phyloP scores from a whole-genome alignment of 495 filamentous ascomycete genomes.

The Aspergillus kassunensis region DNA sequence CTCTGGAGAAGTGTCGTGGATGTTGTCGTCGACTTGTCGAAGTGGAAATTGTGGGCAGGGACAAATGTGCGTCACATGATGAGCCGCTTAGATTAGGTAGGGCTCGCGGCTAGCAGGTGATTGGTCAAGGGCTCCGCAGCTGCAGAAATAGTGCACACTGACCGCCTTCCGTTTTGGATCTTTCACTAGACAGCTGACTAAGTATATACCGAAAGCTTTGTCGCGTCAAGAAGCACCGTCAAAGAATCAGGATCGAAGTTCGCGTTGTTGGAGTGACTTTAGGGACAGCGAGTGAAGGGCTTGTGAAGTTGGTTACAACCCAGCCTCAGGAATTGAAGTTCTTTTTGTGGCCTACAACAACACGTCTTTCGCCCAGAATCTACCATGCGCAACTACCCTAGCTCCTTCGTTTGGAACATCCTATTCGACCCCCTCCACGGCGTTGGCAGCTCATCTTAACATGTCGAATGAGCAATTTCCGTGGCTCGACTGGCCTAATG shows the following conservation, averaged over 20 bases:
- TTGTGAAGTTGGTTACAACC: not conserved
- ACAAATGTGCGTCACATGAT: conserved; percentile 43
- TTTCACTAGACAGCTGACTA: not conserved
- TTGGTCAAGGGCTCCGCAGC: conserved; percentile 16
- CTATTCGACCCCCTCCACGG: too few species aligned
- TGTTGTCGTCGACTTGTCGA: conserved; percentile 36
- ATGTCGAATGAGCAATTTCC: conserved; percentile 6
- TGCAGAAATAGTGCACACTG: not conserved
- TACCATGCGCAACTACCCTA: not conserved
- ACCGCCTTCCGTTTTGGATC: conserved; percentile 4
- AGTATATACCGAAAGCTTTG: not conserved
- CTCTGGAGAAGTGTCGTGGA: conserved; percentile 28
- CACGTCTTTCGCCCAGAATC: not conserved
- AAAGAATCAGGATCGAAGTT: too few species aligned
- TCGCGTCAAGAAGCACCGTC: conserved; percentile 5
- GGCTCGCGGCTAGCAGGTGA: conserved; percentile 10
- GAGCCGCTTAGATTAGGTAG: conserved; percentile 28
- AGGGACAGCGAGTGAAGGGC: not conserved
- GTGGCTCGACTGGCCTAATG: conserved; percentile 3
- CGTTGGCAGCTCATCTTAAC: not conserved
- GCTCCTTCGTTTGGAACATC: too few species aligned
- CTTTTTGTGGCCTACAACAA: not conserved
- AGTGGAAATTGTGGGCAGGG: conserved; percentile 12
- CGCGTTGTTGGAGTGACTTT: not conserved
- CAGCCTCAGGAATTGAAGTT: too few species aligned